Conservation (phyloP, 2,329 filamentous ascomycete genomes). For the Peltaster fructicola region DNA sequence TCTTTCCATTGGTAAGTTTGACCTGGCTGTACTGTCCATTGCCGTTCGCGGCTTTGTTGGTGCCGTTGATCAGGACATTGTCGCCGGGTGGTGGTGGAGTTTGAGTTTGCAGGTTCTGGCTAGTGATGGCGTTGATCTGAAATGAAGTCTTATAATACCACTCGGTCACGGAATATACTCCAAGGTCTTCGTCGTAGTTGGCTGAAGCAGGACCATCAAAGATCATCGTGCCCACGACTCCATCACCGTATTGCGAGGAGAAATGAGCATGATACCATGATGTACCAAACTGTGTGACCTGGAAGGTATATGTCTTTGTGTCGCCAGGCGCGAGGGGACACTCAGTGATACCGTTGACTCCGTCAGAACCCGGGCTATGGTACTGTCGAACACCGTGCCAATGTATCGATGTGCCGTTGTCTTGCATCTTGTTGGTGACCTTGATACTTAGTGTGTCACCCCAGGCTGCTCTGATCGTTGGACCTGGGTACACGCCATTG, state of each 20-base stretch:
- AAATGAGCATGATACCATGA: slow-evolving; percentile 28
- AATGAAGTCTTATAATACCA: slow-evolving; percentile 16
- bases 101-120: slow-evolving; percentile 14
- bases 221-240: slow-evolving; percentile 23
- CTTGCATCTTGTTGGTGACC: slow-evolving; percentile 32
- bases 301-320: slow-evolving; percentile 37
- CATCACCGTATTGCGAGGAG: slow-evolving; percentile 26
- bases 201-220: slow-evolving; percentile 26
- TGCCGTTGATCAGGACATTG: slow-evolving; percentile 26
- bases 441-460: slow-evolving; percentile 32
- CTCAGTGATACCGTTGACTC: slow-evolving; percentile 31
- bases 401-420: slow-evolving; percentile 33
- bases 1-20: slow-evolving; percentile 19
- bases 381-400: slow-evolving; percentile 40
- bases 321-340: slow-evolving; percentile 33
- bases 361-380: slow-evolving; percentile 37
- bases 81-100: slow-evolving; percentile 23
- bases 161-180: slow-evolving; percentile 14
- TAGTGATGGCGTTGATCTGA: slow-evolving; percentile 13
- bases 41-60: slow-evolving; percentile 20
- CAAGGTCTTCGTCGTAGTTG: slow-evolving; percentile 22
- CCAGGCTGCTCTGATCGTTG: slow-evolving; percentile 38
- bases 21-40: slow-evolving; percentile 11
- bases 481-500: slow-evolving; percentile 48
- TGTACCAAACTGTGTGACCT: slow-evolving; percentile 29